Conservation (phyloP, 495 filamentous ascomycete genomes). For the Penicillium fimorum region DNA sequence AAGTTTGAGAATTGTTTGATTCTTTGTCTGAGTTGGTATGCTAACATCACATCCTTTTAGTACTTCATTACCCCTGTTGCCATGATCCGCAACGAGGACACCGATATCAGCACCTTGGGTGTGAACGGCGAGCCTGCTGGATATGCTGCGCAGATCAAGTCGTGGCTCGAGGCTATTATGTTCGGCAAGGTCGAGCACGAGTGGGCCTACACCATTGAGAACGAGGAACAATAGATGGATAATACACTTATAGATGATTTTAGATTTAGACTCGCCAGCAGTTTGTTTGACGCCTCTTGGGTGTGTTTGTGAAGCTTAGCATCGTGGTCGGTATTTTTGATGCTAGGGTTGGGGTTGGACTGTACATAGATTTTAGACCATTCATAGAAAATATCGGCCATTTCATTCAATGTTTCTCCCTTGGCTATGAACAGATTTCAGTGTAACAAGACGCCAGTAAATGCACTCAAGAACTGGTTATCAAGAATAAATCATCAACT, state of each 20-base stretch:
- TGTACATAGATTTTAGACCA: constrained; percentile 9
- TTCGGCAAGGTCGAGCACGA: constrained; percentile 76
- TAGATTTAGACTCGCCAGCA: background rate
- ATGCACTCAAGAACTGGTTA: background rate
- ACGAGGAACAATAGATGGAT: constrained; percentile 45
- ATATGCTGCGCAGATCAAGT: constrained; percentile 70
- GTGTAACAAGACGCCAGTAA: background rate
- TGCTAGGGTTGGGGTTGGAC: constrained; percentile 3
- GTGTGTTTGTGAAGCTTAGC: background rate
- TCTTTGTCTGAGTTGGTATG: background rate
- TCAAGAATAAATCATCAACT: background rate
- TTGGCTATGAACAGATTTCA: background rate
- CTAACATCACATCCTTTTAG: constrained; percentile 32
- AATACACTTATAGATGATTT: background rate
- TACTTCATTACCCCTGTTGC: constrained; percentile 79
- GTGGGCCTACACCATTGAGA: constrained; percentile 74
- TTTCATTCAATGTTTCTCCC: background rate
- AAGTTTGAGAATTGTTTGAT: constrained; percentile 29
- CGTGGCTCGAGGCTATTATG: constrained; percentile 81
- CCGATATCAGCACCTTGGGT: constrained; percentile 66
- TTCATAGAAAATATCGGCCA: background rate
- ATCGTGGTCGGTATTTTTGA: constrained; percentile 3
- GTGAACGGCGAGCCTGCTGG: constrained; percentile 57
- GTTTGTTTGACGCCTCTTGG: background rate
- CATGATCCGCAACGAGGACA: constrained; percentile 67